Evolutionary conservation across 2,329 filamentous ascomycete genomes (phyloP).

Genomic region (Cordyceps sp.): DNA sequence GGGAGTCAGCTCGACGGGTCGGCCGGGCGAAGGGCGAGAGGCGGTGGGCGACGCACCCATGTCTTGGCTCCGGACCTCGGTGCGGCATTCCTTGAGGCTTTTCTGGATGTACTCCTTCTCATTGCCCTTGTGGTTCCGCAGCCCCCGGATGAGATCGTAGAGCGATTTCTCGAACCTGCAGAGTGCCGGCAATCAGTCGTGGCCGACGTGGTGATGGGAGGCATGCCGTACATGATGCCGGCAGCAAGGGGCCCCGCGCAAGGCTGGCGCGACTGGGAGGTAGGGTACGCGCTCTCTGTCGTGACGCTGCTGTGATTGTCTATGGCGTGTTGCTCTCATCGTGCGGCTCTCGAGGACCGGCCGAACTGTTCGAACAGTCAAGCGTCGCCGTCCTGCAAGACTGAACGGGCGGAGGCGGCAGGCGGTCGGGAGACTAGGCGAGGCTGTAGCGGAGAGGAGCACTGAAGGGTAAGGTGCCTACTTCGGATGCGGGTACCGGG

Average conservation of each 20-base stretch:
- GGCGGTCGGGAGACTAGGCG: no score
- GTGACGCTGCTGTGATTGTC: neutral
- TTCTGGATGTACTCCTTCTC: constrained; percentile 93
- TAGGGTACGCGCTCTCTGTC: neutral
- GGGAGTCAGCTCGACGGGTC: neutral
- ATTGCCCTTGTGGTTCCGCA: constrained; percentile 88
- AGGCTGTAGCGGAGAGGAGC: no score
- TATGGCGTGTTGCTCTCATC: neutral
- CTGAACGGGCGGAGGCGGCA: no score
- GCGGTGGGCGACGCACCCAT: constrained; percentile 47
- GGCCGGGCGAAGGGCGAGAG: neutral
- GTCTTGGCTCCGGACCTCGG: constrained; percentile 82
- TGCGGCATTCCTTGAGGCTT: constrained; percentile 85
- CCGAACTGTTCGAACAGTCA: no score
- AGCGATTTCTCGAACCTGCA: constrained; percentile 96
- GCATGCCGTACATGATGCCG: neutral
- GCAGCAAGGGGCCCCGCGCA: no score
- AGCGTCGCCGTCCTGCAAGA: no score
- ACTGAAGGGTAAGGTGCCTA: no score
- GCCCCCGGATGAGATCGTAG: constrained; percentile 92
- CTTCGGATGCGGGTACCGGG: no score
- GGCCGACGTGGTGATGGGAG: neutral
- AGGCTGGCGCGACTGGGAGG: neutral
- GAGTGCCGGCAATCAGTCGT: neutral
- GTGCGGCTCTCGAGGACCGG: neutral